Conservation (phyloP, 2,329 filamentous ascomycete genomes). For the Chaetomium olivaceum region DNA sequence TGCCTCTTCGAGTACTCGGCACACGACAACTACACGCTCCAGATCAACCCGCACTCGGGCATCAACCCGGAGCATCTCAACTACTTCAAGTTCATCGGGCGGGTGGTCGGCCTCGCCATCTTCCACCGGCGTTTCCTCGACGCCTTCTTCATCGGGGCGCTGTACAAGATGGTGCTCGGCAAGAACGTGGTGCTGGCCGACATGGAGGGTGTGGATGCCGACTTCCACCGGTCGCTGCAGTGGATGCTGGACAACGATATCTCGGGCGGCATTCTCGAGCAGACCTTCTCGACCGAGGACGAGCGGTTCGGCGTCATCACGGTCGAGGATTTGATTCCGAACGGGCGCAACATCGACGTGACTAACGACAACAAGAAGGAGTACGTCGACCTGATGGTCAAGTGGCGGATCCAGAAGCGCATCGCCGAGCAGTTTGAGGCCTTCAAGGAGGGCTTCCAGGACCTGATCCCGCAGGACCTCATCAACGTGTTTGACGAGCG, state of each 20-base stretch:
- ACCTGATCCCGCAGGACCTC: slow-evolving; percentile 92
- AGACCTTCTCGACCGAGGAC: slow-evolving; percentile 96
- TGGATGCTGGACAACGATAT: slow-evolving; percentile 99
- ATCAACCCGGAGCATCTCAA: slow-evolving; percentile 99
- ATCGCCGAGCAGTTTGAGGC: slow-evolving; percentile 98
- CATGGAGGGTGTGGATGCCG: slow-evolving; percentile 98
- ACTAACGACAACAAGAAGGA: slow-evolving; percentile 99
- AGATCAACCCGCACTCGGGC: slow-evolving; percentile 98
- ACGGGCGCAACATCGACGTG: slow-evolving; percentile 88
- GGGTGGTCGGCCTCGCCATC: slow-evolving; percentile 93
- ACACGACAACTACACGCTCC: slow-evolving; percentile 99
- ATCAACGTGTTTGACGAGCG: slow-evolving; percentile 99
- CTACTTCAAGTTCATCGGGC: slow-evolving; percentile 99
- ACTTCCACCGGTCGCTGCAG: slow-evolving; percentile 93
- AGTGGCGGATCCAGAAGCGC: slow-evolving; percentile 98
- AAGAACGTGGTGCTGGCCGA: slow-evolving; percentile 90
- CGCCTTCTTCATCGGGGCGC: slow-evolving; percentile 97
- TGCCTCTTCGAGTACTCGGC: slow-evolving; percentile 99
- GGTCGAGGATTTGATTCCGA: slow-evolving; percentile 89
- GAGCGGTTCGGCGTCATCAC: slow-evolving; percentile 94
- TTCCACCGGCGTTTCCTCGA: slow-evolving; percentile 98
- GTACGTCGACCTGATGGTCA: slow-evolving; percentile 97
- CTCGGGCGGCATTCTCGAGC: slow-evolving; percentile 83
- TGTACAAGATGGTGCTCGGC: slow-evolving; percentile 98
- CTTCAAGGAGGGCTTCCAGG: slow-evolving; percentile 96